These are phyloP conservation scores for Drosera capensis DNA, from an alignment of 148 eudicot genomes.

Conservation along the genomic window DNA sequence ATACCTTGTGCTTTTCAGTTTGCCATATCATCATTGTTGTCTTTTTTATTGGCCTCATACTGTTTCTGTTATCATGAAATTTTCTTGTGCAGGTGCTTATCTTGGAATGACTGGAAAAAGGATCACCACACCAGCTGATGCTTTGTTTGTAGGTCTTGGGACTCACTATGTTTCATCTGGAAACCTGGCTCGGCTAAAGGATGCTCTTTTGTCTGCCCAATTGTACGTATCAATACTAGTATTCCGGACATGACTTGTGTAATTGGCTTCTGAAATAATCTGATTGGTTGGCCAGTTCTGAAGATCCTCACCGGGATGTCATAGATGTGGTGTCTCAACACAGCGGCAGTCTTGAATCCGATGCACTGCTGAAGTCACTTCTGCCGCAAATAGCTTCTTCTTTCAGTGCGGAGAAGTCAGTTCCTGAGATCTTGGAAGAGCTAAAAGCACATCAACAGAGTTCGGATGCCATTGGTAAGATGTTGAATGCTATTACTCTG, in stretches of 20 bases:
- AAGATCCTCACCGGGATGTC: slow-evolving; percentile 56
- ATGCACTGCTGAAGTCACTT: slow-evolving; percentile 51
- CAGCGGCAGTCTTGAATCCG: slow-evolving; percentile 50
- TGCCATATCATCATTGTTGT: too few relatives aligned
- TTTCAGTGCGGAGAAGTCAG: slow-evolving; percentile 47
- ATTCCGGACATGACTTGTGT: too few relatives aligned
- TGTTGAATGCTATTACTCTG: too few relatives aligned
- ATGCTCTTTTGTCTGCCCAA: slow-evolving; percentile 39
- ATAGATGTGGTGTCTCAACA: slow-evolving; percentile 31
- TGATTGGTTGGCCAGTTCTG: slow-evolving; percentile 36
- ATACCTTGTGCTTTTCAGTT: too few relatives aligned
- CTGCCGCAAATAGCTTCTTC: slow-evolving; percentile 63
- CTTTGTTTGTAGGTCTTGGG: slow-evolving; percentile 79
- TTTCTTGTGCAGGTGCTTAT: slow-evolving; percentile 58
- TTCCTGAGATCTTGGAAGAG: slow-evolving; percentile 41
- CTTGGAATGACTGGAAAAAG: slow-evolving; percentile 94
- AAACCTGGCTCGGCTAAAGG: slow-evolving; percentile 55
- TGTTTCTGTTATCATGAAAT: not conserved
- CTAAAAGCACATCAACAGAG: slow-evolving; percentile 49
- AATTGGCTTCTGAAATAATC: not conserved
- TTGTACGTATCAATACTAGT: slow-evolving; percentile 75
- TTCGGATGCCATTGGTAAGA: slow-evolving; percentile 44
- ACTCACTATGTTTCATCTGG: slow-evolving; percentile 76
- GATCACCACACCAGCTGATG: slow-evolving; percentile 82
- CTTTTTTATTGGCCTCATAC: too few relatives aligned